Conservation (phyloP, 441 rosid genomes). For the Erodium chrysanthum region DNA sequence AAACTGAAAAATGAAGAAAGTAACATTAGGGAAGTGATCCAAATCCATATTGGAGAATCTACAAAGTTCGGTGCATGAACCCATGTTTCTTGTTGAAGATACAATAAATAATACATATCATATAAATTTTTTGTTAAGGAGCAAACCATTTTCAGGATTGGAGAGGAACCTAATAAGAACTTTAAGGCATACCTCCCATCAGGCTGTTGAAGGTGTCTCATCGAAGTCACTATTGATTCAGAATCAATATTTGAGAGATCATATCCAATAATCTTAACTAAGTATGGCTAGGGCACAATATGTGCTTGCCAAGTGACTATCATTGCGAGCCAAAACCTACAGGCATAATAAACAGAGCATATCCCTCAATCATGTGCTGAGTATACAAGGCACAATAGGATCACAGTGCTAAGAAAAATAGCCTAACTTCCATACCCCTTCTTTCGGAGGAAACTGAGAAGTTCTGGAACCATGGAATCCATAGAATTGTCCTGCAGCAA, state of each 20-base stretch:
- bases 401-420: not conserved
- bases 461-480: constrained; percentile 80
- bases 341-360: constrained; percentile 20
- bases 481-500: constrained; percentile 58
- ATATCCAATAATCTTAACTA: constrained; percentile 53
- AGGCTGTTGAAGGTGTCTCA: constrained; percentile 77
- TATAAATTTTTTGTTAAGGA: not conserved
- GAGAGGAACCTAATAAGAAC: constrained; percentile 4
- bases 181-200: constrained; percentile 61
- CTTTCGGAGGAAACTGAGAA: constrained; percentile 51
- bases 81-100: not conserved
- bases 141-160: constrained; percentile 1
- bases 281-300: constrained; percentile 81
- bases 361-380: constrained; percentile 3
- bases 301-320: constrained; percentile 78
- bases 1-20: constrained; percentile 44
- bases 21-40: constrained; percentile 8
- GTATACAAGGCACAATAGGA: not conserved
- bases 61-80: not conserved
- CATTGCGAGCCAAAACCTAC: constrained; percentile 45
- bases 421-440: constrained; percentile 34
- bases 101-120: not conserved
- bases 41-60: not conserved
- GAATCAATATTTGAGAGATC: constrained; percentile 45
- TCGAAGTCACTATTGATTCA: constrained; percentile 39